phyloP scores from a whole-genome alignment of 805 yeast genomes.

The Ogataea degrootiae region DNA sequence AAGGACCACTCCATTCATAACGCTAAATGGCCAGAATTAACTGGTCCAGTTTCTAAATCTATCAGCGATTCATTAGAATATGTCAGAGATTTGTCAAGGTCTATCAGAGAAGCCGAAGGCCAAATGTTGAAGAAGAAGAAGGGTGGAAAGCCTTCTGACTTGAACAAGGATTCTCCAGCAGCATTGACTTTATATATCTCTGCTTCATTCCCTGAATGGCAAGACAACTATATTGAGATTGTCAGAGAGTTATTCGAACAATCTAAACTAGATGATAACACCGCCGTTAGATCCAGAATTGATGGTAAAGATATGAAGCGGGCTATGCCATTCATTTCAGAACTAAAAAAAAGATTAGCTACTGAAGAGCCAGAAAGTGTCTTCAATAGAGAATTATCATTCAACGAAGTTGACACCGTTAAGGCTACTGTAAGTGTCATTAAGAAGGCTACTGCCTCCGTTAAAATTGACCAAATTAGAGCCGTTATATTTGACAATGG shows the following conservation, averaged over 20 bases:
- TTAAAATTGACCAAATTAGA: constrained; percentile 51
- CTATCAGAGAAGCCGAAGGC: constrained; percentile 92
- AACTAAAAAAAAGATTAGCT: constrained; percentile 74
- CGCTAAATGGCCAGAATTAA: constrained; percentile 76
- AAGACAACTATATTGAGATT: constrained; percentile 54
- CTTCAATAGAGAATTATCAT: constrained; percentile 83
- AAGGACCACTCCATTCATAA: constrained; percentile 60
- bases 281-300: constrained; percentile 56
- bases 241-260: constrained; percentile 71
- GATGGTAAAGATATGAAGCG: constrained; percentile 88
- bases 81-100: constrained; percentile 70
- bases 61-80: constrained; percentile 69
- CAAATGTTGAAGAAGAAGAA: constrained; percentile 80
- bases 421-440: constrained; percentile 51
- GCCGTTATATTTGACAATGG: constrained; percentile 65
- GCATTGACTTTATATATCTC: constrained; percentile 70
- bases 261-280: constrained; percentile 61
- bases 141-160: constrained; percentile 69
- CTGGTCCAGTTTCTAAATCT: constrained; percentile 57
- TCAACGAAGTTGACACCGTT: constrained; percentile 69
- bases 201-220: constrained; percentile 73
- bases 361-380: constrained; percentile 70
- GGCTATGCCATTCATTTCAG: constrained; percentile 95
- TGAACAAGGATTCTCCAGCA: constrained; percentile 71
- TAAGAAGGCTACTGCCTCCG: constrained; percentile 58